Evolutionary conservation across 108 stramenopile genomes (phyloP).

Genomic region (Discostella pseudostelligera): DNA sequence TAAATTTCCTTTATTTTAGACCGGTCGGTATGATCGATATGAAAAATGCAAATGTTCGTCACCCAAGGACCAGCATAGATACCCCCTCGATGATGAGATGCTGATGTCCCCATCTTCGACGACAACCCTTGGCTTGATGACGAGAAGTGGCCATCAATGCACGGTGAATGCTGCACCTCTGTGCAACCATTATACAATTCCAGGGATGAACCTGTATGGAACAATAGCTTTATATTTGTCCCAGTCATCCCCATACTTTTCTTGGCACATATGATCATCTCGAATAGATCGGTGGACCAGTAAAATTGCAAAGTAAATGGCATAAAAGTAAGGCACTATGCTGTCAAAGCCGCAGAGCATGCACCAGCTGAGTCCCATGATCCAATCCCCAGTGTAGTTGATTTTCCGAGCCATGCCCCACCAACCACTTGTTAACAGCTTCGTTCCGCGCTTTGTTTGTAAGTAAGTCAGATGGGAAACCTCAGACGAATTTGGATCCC

Average conservation of each 20-base stretch:
- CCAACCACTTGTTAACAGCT: conserved; percentile 91
- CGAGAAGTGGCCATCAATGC: neutral
- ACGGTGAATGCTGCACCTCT: neutral
- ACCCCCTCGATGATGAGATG: neutral
- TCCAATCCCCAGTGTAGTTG: conserved; percentile 98
- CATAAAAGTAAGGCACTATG: conserved; percentile 95
- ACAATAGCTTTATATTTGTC: conserved; percentile 88
- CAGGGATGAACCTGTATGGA: conserved; percentile 94
- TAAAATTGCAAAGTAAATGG: conserved; percentile 92
- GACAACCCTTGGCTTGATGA: neutral
- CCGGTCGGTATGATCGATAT: too few species aligned
- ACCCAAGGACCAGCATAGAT: too few species aligned
- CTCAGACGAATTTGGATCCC: conserved; percentile 72
- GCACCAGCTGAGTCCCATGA: conserved; percentile 98
- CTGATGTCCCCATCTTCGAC: too few species aligned
- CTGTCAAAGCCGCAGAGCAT: conserved; percentile 88
- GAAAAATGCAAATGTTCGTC: too few species aligned
- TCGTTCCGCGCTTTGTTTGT: conserved; percentile 87
- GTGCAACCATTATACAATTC: conserved; percentile 79
- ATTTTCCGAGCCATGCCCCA: conserved; percentile 99
- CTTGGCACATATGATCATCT: conserved; percentile 92
- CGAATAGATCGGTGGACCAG: conserved; percentile 94
- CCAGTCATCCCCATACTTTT: conserved; percentile 98
- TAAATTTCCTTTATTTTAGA: conserved; percentile 86
- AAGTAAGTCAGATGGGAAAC: conserved; percentile 67